phyloP scores from a whole-genome alignment of 345 rosid genomes.

The Hibiscus syriacus region DNA sequence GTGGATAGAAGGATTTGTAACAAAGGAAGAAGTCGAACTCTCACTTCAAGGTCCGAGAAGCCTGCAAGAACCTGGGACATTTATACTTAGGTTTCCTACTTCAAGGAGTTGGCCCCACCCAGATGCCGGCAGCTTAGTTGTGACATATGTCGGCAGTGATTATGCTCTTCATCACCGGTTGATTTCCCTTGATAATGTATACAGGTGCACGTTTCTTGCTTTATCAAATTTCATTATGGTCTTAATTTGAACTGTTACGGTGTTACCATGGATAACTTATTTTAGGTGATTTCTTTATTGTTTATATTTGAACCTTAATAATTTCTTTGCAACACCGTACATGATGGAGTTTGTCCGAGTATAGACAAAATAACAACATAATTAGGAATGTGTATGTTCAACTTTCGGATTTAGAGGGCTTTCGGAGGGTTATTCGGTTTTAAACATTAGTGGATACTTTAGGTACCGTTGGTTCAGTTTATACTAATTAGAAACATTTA shows the following conservation, averaged over 20 bases:
- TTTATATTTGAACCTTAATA: neutral
- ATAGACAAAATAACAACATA: neutral
- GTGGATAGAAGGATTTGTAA: conserved; percentile 95
- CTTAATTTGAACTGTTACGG: neutral
- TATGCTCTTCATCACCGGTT: conserved; percentile 53
- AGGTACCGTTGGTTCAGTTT: neutral
- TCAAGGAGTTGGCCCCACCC: conserved; percentile 99
- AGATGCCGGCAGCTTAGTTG: conserved; percentile 83
- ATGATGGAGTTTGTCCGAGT: neutral
- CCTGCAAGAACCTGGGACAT: conserved; percentile 87
- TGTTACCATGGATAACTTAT: neutral
- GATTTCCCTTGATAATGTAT: conserved; percentile 48
- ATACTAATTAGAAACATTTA: neutral
- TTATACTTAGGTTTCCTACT: conserved; percentile 81
- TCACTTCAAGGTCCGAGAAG: conserved; percentile 64
- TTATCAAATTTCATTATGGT: neutral
- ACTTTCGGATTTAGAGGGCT: neutral
- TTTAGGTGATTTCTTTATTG: neutral
- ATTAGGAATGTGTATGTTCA: neutral
- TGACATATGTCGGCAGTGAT: conserved; percentile 72
- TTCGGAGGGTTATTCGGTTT: neutral
- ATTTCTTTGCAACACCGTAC: neutral
- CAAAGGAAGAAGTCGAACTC: conserved; percentile 89
- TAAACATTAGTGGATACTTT: neutral
- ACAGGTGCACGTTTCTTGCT: conserved; percentile 37